Conservation (phyloP, 2,329 filamentous ascomycete species). For the Fusarium illudens region DNA sequence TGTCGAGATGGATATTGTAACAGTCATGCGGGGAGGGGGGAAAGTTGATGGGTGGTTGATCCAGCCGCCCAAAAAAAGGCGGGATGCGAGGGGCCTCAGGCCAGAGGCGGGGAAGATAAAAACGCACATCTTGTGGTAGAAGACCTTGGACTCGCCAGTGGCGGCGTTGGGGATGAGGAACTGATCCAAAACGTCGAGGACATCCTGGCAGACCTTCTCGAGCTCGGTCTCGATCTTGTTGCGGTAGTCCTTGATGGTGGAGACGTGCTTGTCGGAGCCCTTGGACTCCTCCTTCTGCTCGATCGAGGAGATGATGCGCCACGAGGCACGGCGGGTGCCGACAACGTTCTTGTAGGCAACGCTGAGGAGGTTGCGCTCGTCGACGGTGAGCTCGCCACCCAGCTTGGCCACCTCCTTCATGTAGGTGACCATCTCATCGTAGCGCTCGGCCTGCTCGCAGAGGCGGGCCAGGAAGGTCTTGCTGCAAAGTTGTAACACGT, state of each 20-base stretch:
- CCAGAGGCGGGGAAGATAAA: conserved; percentile 68
- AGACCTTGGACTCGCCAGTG: conserved; percentile 98
- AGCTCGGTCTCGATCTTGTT: conserved; percentile 98
- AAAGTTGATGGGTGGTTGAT: conserved; percentile 17
- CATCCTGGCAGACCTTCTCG: conserved; percentile 97
- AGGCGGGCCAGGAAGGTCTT: conserved; percentile 99
- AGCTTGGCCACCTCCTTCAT: conserved; percentile 99
- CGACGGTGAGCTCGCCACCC: conserved; percentile 83
- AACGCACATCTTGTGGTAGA: conserved; percentile 97
- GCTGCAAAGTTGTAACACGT: conserved; percentile 60
- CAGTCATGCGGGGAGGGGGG: conserved; percentile 12
- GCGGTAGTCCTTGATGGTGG: conserved; percentile 95
- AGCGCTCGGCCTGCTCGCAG: conserved; percentile 99
- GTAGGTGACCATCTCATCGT: conserved; percentile 99
- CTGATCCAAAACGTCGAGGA: conserved; percentile 93
- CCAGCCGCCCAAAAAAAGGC: conserved; percentile 19
- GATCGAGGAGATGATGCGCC: conserved; percentile 99
- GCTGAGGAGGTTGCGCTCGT: conserved; percentile 98
- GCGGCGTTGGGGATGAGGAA: conserved; percentile 94
- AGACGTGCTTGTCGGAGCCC: conserved; percentile 93
- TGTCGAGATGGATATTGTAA: background rate
- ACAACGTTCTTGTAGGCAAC: conserved; percentile 99
- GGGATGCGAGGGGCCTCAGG: conserved; percentile 30
- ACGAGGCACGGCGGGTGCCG: conserved; percentile 96
- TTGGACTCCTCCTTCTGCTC: conserved; percentile 99